Base-by-base conservation (phyloP, 495 filamentous ascomycete genomes). In the Halenospora varia region DNA sequence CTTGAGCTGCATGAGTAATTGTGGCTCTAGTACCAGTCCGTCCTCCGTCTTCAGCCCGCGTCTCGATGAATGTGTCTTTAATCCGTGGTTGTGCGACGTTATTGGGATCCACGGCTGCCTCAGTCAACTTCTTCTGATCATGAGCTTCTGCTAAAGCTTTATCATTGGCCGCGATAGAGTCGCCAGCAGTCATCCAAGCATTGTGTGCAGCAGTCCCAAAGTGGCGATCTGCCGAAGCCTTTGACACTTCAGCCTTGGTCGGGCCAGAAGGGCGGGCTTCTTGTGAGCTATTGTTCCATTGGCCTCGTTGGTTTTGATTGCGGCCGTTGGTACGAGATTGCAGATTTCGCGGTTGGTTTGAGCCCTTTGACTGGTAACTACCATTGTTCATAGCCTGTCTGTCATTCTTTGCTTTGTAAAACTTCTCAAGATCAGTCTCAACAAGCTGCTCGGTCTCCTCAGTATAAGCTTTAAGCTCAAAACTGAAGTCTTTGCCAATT, bases 381-480 rank as follows among this genome's bases (percentile, higher is more conserved):
- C 44, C 40, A 50, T n/a, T n/a, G 9, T 51, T 41, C 2, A 45
- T 25, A 24, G 22, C 3, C 25, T 51, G 19, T 15, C 55, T 17
- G n/a, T n/a, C n/a, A 18, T 19, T 22, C 13, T 53, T 57, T 2
- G 46, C 40, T 63, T 49, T 68, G 53, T 70, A 67, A 19, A 71
- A 62, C 51, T 39, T 68, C 47, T 93, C 87, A 54, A 92, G 57
- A 70, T 97, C 94, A 0, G 94, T 98, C 53, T 83, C 78, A 2
- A 95, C 89, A 63, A 96, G 81, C 67, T 97, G 90, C 74, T 95
- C 82, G 2, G 86, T 80, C 17, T 91, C 88, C 26, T 79, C 67
- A 2, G 66, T 67, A 63, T 96, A 97, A 2, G 75, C 64, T 63
- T 77, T 85, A 11, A 96, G 75, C 48, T 90, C 82, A 52, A 80